Percentiles rank a stretch among this genome's conserved stretches.
phyloP scores from a whole-genome alignment of 2,329 filamentous ascomycete species.

The Coniella lustricola region DNA sequence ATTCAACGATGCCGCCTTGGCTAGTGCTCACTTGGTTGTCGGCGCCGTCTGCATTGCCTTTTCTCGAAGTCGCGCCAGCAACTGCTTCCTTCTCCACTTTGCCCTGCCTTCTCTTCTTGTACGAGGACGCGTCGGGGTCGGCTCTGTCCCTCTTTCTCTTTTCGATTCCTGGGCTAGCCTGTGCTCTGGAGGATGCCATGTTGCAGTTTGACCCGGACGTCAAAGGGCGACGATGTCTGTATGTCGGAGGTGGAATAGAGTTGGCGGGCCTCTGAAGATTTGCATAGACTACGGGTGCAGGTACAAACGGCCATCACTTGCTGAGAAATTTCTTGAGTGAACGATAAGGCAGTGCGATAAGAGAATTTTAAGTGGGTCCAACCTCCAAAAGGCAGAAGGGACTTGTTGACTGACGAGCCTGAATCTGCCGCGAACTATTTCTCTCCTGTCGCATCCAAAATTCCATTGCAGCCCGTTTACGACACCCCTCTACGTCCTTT shows the following conservation, averaged over 20 bases:
- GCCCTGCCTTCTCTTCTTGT: conserved; percentile 16
- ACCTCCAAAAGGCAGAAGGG: background rate
- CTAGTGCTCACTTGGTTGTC: background rate
- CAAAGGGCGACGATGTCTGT: background rate
- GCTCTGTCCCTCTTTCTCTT: conserved; percentile 18
- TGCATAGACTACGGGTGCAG: conserved; percentile 21
- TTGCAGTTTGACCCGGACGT: background rate
- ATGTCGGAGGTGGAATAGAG: conserved; percentile 1
- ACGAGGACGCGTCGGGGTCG: conserved; percentile 16
- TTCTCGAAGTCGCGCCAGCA: conserved; percentile 8
- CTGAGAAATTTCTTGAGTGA: conserved; percentile 16
- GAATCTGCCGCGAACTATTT: background rate
- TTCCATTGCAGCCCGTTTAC: background rate
- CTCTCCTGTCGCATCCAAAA: background rate
- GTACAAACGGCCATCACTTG: background rate
- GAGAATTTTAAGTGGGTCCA: conserved; percentile 14
- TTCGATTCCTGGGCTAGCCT: conserved; percentile 12
- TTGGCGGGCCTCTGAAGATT: conserved; percentile 7
- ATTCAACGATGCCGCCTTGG: background rate
- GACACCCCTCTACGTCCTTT: background rate
- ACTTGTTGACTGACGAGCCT: background rate
- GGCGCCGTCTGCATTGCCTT: conserved; percentile 6
- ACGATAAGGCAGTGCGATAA: conserved; percentile 15
- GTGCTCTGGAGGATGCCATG: conserved; percentile 16
- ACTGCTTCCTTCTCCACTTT: conserved; percentile 8